A percentile compares a stretch with the other conserved stretches of the same genome.
These are phyloP conservation scores for Cicer judaicum DNA, from an alignment of 306 rosid genomes.

Conservation along the genomic window DNA sequence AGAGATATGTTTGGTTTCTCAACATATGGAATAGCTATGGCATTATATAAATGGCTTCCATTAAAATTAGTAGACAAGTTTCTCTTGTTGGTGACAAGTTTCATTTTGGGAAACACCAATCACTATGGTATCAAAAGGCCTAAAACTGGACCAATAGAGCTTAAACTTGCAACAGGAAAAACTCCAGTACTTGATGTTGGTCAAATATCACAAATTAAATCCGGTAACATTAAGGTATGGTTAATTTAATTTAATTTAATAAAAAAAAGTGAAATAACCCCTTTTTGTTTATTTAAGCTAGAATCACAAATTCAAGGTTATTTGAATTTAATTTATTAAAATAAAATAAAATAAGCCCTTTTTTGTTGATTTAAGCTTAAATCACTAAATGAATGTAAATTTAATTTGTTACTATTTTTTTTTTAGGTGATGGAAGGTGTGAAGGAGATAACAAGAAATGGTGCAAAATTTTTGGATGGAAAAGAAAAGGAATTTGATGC, in stretches of 20 bases:
- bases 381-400: too few species aligned
- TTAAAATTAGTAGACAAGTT: conserved; percentile 73
- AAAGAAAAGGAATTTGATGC: conserved; percentile 88
- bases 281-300: too few species aligned
- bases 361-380: too few species aligned
- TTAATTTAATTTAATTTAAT: not conserved
- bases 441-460: conserved; percentile 86
- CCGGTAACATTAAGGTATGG: conserved; percentile 75
- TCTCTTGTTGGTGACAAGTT: conserved; percentile 53
- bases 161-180: conserved; percentile 80
- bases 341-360: too few species aligned
- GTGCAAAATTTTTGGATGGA: conserved; percentile 86
- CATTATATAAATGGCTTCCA: conserved; percentile 74
- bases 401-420: too few species aligned
- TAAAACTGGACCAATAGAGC: conserved; percentile 90
- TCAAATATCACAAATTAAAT: conserved; percentile 66
- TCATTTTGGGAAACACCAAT: conserved; percentile 74
- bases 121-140: conserved; percentile 83
- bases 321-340: too few species aligned
- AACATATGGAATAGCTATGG: conserved; percentile 82
- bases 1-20: conserved; percentile 88
- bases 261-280: not conserved
- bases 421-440: conserved; percentile 74
- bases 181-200: conserved; percentile 96
- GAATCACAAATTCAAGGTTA: too few species aligned